Conservation (phyloP, 2,329 filamentous ascomycete species). For the Neofusicoccum kwambonambiense region DNA sequence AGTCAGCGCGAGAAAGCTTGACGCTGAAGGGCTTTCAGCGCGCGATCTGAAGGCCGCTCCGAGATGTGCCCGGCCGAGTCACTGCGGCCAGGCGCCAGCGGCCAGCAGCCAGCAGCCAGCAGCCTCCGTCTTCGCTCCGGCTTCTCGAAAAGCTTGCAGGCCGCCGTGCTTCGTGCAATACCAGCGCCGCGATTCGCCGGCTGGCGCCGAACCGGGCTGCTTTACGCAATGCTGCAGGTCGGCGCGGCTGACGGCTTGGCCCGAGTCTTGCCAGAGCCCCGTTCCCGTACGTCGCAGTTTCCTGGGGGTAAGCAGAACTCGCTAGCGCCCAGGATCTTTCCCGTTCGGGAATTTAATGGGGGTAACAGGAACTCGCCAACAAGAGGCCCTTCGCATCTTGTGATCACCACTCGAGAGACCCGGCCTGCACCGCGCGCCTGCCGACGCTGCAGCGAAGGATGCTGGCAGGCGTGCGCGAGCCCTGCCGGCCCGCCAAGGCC, state of each 20-base stretch:
- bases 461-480: too few relatives aligned
- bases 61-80: background rate
- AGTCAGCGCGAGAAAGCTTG: background rate
- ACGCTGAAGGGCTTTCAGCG: background rate
- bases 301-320: conserved; percentile 16
- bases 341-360: conserved; percentile 16
- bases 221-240: conserved; percentile 6
- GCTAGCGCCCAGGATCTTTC: conserved; percentile 16
- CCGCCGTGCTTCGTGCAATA: too few relatives aligned
- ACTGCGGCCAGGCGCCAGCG: background rate
- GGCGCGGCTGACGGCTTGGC: background rate
- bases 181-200: too few relatives aligned
- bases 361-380: conserved; percentile 15
- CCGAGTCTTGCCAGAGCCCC: conserved; percentile 6
- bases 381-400: conserved; percentile 14
- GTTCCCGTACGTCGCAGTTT: conserved; percentile 12
- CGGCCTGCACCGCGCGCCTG: too few relatives aligned
- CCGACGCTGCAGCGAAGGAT: too few relatives aligned
- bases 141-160: too few relatives aligned
- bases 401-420: conserved; percentile 1
- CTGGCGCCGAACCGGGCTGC: background rate
- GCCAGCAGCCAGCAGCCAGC: too few relatives aligned
- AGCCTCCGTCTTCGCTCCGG: background rate
- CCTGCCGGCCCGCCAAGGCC: too few relatives aligned
- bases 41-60: background rate